A percentile compares a stretch with the other conserved stretches of the same genome.
These are phyloP conservation scores for Myxozyma monticola DNA, from an alignment of 805 yeast genomes.

Conservation along the genomic window DNA sequence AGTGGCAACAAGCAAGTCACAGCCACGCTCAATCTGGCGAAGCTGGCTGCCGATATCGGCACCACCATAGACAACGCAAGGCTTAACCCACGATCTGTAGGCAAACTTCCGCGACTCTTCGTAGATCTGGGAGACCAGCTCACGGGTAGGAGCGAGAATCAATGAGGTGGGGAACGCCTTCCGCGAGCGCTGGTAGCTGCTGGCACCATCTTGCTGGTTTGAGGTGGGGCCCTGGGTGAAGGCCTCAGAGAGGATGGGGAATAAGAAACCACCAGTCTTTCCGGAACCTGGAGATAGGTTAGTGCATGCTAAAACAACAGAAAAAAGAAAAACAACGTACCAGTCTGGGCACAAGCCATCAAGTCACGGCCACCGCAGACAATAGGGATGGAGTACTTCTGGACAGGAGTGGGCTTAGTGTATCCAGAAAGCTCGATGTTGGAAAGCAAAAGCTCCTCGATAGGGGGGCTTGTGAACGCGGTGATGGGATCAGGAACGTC, in stretches of 20 bases:
- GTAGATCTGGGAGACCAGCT: conserved; percentile 92
- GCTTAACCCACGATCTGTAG: conserved; percentile 97
- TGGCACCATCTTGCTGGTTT: conserved; percentile 42
- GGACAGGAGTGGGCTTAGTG: conserved; percentile 95
- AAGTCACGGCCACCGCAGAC: conserved; percentile 86
- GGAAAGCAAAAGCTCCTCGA: conserved; percentile 80
- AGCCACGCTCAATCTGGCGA: conserved; percentile 85
- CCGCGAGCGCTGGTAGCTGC: conserved; percentile 49
- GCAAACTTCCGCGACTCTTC: conserved; percentile 95
- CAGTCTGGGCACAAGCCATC: conserved; percentile 96
- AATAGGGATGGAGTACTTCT: conserved; percentile 89
- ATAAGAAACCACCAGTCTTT: conserved; percentile 98
- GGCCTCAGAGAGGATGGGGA: conserved; percentile 94
- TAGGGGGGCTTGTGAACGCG: conserved; percentile 86
- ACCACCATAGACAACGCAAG: conserved; percentile 98
- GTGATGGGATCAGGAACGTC: conserved; percentile 91
- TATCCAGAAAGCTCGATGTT: conserved; percentile 86
- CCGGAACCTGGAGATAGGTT: conserved; percentile 71
- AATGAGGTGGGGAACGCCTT: conserved; percentile 93
- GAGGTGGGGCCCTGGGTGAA: conserved; percentile 80
- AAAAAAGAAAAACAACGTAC: background rate
- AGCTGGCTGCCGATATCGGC: conserved; percentile 88
- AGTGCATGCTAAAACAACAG: background rate
- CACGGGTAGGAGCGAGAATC: conserved; percentile 98
- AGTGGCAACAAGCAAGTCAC: conserved; percentile 95